phyloP scores from a whole-genome alignment of 306 rosid species.

The Vicia sativa region DNA sequence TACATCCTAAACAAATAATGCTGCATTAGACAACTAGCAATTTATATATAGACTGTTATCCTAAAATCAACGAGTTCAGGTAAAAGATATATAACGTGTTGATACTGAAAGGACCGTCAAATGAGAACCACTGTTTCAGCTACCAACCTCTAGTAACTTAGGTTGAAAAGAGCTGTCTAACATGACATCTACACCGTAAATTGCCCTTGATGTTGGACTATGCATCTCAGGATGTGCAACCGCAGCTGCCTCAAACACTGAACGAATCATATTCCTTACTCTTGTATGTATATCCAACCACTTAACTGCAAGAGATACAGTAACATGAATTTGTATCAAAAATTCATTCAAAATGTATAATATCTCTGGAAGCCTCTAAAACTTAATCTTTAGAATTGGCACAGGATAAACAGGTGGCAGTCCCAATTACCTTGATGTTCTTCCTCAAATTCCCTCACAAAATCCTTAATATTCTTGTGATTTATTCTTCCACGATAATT shows the following conservation, averaged over 20 bases:
- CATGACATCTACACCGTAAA: conserved; percentile 95
- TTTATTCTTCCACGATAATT: conserved; percentile 82
- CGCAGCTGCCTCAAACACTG: conserved; percentile 85
- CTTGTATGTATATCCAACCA: conserved; percentile 80
- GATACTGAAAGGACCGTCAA: conserved; percentile 4
- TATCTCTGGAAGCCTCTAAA: conserved; percentile 13
- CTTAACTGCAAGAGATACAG: conserved; percentile 57
- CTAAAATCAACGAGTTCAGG: background rate
- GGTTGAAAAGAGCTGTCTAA: conserved; percentile 76
- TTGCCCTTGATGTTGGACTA: conserved; percentile 75
- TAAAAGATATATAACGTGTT: conserved; percentile 11
- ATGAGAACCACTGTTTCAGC: conserved; percentile 5
- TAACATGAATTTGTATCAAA: conserved; percentile 7
- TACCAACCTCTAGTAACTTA: conserved; percentile 84
- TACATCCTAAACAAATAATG: conserved; percentile 11
- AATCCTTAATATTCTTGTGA: conserved; percentile 66
- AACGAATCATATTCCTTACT: conserved; percentile 70
- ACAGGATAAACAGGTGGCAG: conserved; percentile 18
- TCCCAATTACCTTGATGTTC: conserved; percentile 75
- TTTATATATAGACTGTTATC: background rate
- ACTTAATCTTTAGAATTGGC: conserved; percentile 14
- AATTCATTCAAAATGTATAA: conserved; percentile 2
- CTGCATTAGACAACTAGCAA: background rate
- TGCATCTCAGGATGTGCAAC: conserved; percentile 89
- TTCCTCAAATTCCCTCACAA: conserved; percentile 88